Evolutionary conservation across 129 eudicot species (phyloP).

Genomic region (Heracleum sosnowskyi): DNA sequence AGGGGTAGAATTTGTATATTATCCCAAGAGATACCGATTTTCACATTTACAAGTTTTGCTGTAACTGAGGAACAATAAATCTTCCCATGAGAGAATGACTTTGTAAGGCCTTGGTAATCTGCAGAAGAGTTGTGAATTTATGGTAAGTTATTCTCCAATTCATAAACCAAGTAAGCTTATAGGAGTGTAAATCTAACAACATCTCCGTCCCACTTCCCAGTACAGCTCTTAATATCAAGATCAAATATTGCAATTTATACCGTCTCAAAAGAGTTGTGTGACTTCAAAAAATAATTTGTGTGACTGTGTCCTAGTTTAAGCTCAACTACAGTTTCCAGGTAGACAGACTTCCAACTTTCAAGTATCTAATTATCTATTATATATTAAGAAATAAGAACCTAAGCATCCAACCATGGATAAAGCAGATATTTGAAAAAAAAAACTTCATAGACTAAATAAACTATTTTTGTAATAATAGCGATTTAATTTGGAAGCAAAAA

Average conservation of each 20-base stretch:
- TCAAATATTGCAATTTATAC: background rate
- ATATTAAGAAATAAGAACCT: background rate
- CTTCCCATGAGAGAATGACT: slow-evolving; percentile 76
- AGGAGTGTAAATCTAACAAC: background rate
- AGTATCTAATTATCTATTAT: background rate
- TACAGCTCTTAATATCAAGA: background rate
- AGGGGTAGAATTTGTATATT: slow-evolving; percentile 70
- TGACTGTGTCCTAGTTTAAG: background rate
- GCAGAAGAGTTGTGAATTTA: slow-evolving; percentile 18
- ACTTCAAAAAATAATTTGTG: background rate
- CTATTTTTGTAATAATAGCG: background rate
- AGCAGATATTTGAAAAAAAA: background rate
- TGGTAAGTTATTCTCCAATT: background rate
- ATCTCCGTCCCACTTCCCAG: background rate
- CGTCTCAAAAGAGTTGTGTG: background rate
- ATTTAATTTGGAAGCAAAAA: background rate
- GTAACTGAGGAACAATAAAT: slow-evolving; percentile 78
- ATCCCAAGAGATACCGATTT: slow-evolving; percentile 88
- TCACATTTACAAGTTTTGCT: slow-evolving; percentile 76
- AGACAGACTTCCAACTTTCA: background rate
- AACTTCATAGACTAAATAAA: background rate
- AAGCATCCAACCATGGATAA: background rate
- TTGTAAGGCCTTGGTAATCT: slow-evolving; percentile 96
- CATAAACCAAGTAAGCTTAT: background rate
- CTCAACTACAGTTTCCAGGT: background rate